Base-by-base conservation (phyloP, 1,284 basidiomycete species). In the Cryptococcus hybrid region DNA sequence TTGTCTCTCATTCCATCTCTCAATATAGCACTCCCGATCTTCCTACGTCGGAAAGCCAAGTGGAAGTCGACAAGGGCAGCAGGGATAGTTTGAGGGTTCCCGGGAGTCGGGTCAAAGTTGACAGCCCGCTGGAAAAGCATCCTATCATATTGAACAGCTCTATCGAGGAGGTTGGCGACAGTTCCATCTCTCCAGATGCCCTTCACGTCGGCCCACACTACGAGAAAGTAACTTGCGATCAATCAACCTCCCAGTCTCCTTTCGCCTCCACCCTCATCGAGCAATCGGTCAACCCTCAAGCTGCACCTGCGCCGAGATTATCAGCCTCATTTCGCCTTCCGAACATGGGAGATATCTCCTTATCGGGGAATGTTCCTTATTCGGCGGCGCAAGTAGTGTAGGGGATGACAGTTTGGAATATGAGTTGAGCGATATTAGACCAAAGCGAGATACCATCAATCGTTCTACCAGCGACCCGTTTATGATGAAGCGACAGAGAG, bases 291-390 rank as follows among this genome's bases (percentile, higher is more conserved):
- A 30, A 52, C 40, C 42, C 34, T 7, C 39, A 18, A 11, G 12
- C 37, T 40, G 52, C 56, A 35, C 55, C 43, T 6, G 47, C 47
- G 13, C 44, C 55, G 2, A 46, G 59, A 36, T 35, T 57, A n/a
- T 62, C 60, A 5, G 51, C 54, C 15, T 57, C 58, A 40, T 56
- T 61, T 56, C 54, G 51, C 42, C 42, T 63, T n/a, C 55, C 56
- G 7, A 40, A 43, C n/a, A 46, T 52, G n/a, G 48, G 54, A 3
- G 57, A 49, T 5, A 49, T 39, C 12, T 61, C 60, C 47, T 61
- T 43, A 51, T 64, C 36, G 55, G 48, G 5, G 58, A 61, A 34
- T 53, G 56, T 45, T 61, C 60, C 11, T 44, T 60, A 11, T 49
- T 57, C 30, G 61, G 58, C 5, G 56, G 58, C 6, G 44, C 53